phyloP scores from a whole-genome alignment of 163 green algal species.

The Scenedesmus sp. region DNA sequence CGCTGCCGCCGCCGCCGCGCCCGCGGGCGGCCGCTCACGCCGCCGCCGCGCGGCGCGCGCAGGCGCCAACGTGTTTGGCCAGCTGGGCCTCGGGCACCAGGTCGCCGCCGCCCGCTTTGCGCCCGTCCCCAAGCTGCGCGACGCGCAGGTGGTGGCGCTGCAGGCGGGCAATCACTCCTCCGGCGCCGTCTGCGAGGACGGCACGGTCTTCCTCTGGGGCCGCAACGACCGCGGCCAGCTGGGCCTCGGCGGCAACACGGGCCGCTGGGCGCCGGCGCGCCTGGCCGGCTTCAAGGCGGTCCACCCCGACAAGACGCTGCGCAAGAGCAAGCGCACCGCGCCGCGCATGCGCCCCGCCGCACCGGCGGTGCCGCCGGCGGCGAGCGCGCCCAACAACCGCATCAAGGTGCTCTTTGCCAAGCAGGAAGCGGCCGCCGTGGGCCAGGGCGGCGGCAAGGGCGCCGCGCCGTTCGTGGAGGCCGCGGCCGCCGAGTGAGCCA shows the following conservation, averaged over 20 bases:
- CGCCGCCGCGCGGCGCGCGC: too few species aligned
- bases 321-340: slow-evolving; percentile 65
- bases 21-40: too few species aligned
- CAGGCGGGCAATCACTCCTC: slow-evolving; percentile 75
- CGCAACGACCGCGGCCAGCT: slow-evolving; percentile 82
- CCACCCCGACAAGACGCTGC: slow-evolving; percentile 74
- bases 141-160: slow-evolving; percentile 62
- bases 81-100: slow-evolving; percentile 79
- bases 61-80: slow-evolving; percentile 78
- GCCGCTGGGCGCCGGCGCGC: slow-evolving; percentile 62
- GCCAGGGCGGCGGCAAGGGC: too few species aligned
- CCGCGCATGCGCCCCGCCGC: slow-evolving; percentile 45
- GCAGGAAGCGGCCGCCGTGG: too few species aligned
- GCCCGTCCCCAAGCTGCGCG: slow-evolving; percentile 43
- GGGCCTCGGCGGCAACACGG: slow-evolving; percentile 72
- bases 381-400: too few species aligned
- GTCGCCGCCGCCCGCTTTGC: slow-evolving; percentile 52
- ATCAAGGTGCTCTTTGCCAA: too few species aligned
- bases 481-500: too few species aligned
- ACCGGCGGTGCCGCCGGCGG: neutral
- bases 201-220: slow-evolving; percentile 82
- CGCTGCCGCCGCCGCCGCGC: too few species aligned
- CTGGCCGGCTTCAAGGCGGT: slow-evolving; percentile 59
- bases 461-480: too few species aligned
- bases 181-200: slow-evolving; percentile 63